A percentile compares a stretch with the other conserved stretches of the same genome.
phyloP scores from a whole-genome alignment of 2,329 filamentous ascomycete species.

The Penicillium sp. region DNA sequence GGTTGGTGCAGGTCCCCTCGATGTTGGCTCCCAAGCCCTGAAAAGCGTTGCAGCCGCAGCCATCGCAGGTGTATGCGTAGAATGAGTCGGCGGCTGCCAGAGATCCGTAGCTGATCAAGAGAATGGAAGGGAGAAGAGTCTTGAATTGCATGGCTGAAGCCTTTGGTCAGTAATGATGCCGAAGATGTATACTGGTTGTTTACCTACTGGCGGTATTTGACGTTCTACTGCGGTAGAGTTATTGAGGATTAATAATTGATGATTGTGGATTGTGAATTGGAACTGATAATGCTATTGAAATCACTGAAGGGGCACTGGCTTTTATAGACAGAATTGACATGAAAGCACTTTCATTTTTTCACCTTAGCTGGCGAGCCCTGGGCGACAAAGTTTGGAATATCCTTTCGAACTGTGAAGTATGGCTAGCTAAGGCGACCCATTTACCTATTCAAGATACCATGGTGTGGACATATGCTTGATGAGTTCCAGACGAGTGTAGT shows the following conservation, averaged over 20 bases:
- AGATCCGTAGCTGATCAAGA: background rate
- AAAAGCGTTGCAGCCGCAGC: background rate
- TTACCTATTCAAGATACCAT: background rate
- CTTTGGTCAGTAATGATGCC: background rate
- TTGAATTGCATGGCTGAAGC: background rate
- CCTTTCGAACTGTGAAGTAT: background rate
- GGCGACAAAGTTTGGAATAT: background rate
- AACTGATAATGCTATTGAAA: background rate
- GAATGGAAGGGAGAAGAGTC: background rate
- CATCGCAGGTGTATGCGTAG: background rate
- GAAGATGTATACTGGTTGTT: background rate
- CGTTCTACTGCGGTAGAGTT: background rate
- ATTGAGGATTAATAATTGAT: background rate
- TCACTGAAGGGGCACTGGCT: background rate
- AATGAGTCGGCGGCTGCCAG: background rate
- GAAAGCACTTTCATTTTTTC: background rate
- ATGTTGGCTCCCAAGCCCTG: background rate
- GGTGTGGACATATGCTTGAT: background rate
- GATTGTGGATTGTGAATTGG: background rate
- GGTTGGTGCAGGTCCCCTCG: background rate
- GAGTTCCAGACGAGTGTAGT: background rate
- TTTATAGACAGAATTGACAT: background rate
- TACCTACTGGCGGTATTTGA: background rate
- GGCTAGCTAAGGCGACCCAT: background rate
- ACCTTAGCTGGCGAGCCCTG: background rate